Evolutionary conservation across 352 stramenopile genomes (phyloP).

Genomic region (Phytopythium chamaehyphon): DNA sequence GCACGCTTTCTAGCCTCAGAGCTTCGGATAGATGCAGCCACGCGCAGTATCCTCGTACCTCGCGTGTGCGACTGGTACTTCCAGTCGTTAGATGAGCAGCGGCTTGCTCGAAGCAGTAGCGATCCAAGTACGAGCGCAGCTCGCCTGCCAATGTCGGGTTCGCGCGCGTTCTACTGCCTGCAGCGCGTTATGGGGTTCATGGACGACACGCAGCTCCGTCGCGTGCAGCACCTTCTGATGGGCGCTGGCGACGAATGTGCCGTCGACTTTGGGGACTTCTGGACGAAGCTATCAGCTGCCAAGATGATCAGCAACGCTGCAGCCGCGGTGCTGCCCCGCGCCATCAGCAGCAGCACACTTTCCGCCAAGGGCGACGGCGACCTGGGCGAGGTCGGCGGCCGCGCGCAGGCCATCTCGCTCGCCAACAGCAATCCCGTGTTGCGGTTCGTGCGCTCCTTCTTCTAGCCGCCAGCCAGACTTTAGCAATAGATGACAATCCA

Average conservation of each 20-base stretch:
- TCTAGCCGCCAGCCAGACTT: no score
- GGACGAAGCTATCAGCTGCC: conserved; percentile 26
- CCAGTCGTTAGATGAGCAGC: conserved; percentile 9
- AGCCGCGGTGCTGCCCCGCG: background rate
- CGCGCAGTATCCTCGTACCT: conserved; percentile 48
- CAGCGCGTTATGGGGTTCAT: conserved; percentile 64
- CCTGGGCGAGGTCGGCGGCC: conserved; percentile 6
- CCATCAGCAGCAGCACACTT: background rate
- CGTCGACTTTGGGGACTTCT: conserved; percentile 60
- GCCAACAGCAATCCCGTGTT: conserved; percentile 4
- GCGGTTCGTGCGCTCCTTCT: conserved; percentile 6
- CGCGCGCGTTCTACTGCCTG: conserved; percentile 56
- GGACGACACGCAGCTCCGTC: conserved; percentile 42
- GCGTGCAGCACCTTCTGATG: conserved; percentile 52
- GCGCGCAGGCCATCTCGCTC: conserved; percentile 4
- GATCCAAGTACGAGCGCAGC: background rate
- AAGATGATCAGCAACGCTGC: conserved; percentile 6
- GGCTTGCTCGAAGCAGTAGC: background rate
- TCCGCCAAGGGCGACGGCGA: background rate
- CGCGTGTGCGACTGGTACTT: conserved; percentile 62
- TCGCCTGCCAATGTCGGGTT: conserved; percentile 20
- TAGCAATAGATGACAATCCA: no score
- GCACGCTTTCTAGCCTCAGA: conserved; percentile 35
- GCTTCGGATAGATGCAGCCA: conserved; percentile 28
- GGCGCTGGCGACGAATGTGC: conserved; percentile 48